These are phyloP conservation scores for Penicillium sclerotiorum DNA, from an alignment of 2,329 filamentous ascomycete species.

Conservation along the genomic window DNA sequence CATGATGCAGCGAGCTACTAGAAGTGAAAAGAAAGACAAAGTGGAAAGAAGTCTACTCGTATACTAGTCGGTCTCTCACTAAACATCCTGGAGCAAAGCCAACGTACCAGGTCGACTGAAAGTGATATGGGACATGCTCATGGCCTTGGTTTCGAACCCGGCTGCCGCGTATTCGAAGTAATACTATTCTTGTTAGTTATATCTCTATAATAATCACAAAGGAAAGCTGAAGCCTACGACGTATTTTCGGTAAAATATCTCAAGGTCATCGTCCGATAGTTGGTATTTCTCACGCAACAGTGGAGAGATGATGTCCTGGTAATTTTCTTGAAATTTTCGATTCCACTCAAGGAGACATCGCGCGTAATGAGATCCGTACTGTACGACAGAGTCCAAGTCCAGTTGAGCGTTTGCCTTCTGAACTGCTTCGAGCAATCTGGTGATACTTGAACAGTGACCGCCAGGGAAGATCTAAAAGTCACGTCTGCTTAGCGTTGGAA, in stretches of 20 bases:
- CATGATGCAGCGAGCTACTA: too few species aligned
- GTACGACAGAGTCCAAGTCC: background rate
- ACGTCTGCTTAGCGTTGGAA: background rate
- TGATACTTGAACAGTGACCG: conserved; percentile 1
- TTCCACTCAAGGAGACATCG: background rate
- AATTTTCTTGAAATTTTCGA: background rate
- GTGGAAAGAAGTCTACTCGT: background rate
- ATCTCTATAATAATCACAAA: background rate
- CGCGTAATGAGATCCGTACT: background rate
- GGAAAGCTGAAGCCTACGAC: background rate
- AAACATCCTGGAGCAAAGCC: background rate
- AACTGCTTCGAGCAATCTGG: background rate
- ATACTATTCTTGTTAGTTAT: background rate
- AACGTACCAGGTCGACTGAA: background rate
- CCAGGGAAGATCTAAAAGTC: background rate
- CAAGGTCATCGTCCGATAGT: background rate
- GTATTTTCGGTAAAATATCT: conserved; percentile 1
- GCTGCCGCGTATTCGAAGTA: background rate
- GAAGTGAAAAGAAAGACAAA: background rate
- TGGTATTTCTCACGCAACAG: background rate
- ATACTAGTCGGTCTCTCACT: background rate
- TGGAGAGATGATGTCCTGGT: background rate
- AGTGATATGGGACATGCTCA: background rate
- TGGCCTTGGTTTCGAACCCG: background rate
- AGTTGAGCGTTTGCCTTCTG: background rate